Evolutionary conservation across 129 eudicot species (phyloP).

Genomic region (Silybum marianum): DNA sequence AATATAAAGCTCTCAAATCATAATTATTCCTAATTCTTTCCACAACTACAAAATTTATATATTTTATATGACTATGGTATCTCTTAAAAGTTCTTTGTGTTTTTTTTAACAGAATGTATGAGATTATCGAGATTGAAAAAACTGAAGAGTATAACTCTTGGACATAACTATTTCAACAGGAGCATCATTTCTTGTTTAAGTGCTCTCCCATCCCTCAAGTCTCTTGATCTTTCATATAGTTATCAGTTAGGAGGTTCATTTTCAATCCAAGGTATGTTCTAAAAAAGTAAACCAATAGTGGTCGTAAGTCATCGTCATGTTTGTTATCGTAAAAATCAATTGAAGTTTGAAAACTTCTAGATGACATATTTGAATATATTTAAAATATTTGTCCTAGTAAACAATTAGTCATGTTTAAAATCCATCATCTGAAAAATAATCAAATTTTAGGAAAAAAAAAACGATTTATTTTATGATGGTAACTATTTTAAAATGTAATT

Average conservation of each 20-base stretch:
- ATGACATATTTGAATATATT: too few species aligned
- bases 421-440: too few species aligned
- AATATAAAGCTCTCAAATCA: not conserved
- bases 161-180: not conserved
- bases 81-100: not conserved
- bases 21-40: too few species aligned
- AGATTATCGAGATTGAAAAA: constrained; percentile 13
- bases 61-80: too few species aligned
- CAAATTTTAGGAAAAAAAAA: too few species aligned
- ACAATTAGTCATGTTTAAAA: too few species aligned
- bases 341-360: not conserved
- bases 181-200: constrained; percentile 24
- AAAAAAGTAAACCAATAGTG: too few species aligned
- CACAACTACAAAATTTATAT: too few species aligned
- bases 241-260: not conserved
- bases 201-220: constrained; percentile 26
- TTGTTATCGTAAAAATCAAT: not conserved
- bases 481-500: too few species aligned
- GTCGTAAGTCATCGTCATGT: too few species aligned
- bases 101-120: constrained; percentile 6
- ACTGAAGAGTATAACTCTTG: constrained; percentile 16
- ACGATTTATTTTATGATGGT: too few species aligned
- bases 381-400: too few species aligned
- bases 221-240: constrained; percentile 1
- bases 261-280: constrained; percentile 4